phyloP scores from a whole-genome alignment of 1,284 basidiomycete species.

The Mycena sp. region DNA sequence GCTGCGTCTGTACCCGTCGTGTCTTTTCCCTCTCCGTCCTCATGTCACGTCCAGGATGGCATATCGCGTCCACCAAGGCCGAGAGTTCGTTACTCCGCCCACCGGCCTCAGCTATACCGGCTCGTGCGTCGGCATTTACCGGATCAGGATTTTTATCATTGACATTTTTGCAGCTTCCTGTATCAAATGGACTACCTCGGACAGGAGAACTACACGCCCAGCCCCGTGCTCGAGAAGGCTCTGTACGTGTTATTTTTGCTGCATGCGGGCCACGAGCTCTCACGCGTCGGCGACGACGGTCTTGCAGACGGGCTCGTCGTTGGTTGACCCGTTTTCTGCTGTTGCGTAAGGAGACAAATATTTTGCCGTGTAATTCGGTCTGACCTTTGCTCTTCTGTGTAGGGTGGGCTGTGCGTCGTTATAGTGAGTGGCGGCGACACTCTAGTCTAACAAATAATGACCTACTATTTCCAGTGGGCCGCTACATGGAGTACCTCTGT shows the following conservation, averaged over 20 bases:
- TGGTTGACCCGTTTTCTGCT: slow-evolving; percentile 89
- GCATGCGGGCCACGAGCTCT: slow-evolving; percentile 89
- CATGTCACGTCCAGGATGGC: slow-evolving; percentile 68
- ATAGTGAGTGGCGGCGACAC: slow-evolving; percentile 63
- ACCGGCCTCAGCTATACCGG: slow-evolving; percentile 84
- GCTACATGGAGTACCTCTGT: slow-evolving; percentile 64
- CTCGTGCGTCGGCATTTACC: slow-evolving; percentile 61
- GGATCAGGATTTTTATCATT: not conserved
- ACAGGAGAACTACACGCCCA: slow-evolving; percentile 77
- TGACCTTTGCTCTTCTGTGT: slow-evolving; percentile 11
- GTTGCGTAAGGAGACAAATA: slow-evolving; percentile 64
- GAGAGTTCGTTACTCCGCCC: slow-evolving; percentile 88
- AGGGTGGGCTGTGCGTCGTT: slow-evolving; percentile 86
- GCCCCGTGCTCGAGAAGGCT: slow-evolving; percentile 85
- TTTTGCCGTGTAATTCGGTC: not conserved
- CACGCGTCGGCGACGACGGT: slow-evolving; percentile 88
- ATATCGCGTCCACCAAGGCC: slow-evolving; percentile 87
- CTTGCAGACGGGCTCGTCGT: slow-evolving; percentile 85
- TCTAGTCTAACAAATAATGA: slow-evolving; percentile 1
- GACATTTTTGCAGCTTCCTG: slow-evolving; percentile 67
- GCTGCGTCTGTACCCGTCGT: slow-evolving; percentile 69
- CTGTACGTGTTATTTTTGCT: slow-evolving; percentile 87
- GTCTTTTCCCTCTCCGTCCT: slow-evolving; percentile 8
- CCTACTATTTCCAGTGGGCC: slow-evolving; percentile 69
- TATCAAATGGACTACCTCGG: slow-evolving; percentile 89